phyloP scores from a whole-genome alignment of 352 stramenopile genomes.

The Globisporangium canariense region DNA sequence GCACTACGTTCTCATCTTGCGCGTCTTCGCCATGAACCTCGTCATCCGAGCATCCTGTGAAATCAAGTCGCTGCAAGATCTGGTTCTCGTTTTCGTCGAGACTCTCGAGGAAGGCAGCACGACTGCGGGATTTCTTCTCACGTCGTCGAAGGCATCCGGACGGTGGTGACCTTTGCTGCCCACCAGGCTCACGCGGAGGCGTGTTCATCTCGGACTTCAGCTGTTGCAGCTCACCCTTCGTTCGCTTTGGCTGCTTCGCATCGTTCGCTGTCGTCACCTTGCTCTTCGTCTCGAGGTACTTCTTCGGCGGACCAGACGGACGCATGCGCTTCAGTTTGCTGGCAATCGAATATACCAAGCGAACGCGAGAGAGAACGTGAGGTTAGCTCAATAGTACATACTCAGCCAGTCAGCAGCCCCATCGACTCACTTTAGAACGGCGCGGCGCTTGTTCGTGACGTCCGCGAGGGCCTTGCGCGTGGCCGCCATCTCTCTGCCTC shows the following conservation, averaged over 20 bases:
- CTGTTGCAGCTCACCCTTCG: neutral
- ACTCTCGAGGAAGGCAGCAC: neutral
- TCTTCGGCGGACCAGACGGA: neutral
- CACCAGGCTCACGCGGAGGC: neutral
- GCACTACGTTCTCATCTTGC: slow-evolving; percentile 4
- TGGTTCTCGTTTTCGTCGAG: neutral
- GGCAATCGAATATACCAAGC: neutral
- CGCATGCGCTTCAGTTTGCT: slow-evolving; percentile 1
- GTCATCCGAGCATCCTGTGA: slow-evolving; percentile 7
- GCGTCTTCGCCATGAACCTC: neutral
- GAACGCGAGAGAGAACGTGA: neutral
- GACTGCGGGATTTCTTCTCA: slow-evolving; percentile 10
- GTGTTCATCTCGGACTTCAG: neutral
- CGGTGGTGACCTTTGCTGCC: neutral
- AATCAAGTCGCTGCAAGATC: slow-evolving; percentile 19
- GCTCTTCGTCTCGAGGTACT: neutral
- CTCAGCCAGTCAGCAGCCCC: neutral
- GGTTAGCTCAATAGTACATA: neutral
- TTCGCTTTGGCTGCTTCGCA: neutral
- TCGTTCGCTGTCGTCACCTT: neutral
- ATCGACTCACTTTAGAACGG: neutral
- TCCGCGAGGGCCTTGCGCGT: neutral
- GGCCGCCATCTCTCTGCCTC: neutral
- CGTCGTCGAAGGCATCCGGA: slow-evolving; percentile 2
- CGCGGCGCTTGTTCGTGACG: slow-evolving; percentile 5